phyloP scores from a whole-genome alignment of 2,329 filamentous ascomycete species.

The Teratosphaeriaceae sp. region DNA sequence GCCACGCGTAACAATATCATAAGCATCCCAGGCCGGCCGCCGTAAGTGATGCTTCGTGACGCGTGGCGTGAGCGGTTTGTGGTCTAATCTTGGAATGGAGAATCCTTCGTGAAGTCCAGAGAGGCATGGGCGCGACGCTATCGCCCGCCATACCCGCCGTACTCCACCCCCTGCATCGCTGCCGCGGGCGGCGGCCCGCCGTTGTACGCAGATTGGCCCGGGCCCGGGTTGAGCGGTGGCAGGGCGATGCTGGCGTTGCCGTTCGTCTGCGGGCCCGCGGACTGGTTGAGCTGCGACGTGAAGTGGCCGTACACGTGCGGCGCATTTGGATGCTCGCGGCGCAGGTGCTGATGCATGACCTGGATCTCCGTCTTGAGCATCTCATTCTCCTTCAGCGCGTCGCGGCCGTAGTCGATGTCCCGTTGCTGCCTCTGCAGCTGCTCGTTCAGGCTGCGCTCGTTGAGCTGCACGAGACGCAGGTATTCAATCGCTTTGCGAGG shows the following conservation, averaged over 20 bases:
- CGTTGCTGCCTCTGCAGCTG: constrained; percentile 38
- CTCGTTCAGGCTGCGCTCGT: constrained; percentile 32
- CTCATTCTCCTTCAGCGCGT: constrained; percentile 42
- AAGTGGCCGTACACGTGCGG: constrained; percentile 43
- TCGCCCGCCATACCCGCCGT: constrained; percentile 20
- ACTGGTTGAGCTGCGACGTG: constrained; percentile 37
- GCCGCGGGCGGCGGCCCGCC: constrained; percentile 28
- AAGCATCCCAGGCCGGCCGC: neutral
- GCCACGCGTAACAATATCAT: neutral
- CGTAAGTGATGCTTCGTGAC: constrained; percentile 1
- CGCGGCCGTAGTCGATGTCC: constrained; percentile 38
- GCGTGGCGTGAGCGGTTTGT: constrained; percentile 1
- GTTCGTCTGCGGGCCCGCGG: constrained; percentile 24
- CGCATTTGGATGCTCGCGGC: constrained; percentile 39
- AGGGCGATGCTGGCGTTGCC: constrained; percentile 28
- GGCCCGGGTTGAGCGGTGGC: constrained; percentile 26
- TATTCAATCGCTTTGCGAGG: constrained; percentile 41
- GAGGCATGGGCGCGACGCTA: neutral
- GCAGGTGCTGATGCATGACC: constrained; percentile 40
- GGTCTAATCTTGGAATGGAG: neutral
- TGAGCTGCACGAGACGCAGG: constrained; percentile 35
- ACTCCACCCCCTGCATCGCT: constrained; percentile 46
- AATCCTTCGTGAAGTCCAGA: neutral
- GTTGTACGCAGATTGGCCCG: constrained; percentile 21
- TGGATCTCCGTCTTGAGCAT: constrained; percentile 40